phyloP scores from a whole-genome alignment of 306 rosid genomes.

The Fragaria vesca region DNA sequence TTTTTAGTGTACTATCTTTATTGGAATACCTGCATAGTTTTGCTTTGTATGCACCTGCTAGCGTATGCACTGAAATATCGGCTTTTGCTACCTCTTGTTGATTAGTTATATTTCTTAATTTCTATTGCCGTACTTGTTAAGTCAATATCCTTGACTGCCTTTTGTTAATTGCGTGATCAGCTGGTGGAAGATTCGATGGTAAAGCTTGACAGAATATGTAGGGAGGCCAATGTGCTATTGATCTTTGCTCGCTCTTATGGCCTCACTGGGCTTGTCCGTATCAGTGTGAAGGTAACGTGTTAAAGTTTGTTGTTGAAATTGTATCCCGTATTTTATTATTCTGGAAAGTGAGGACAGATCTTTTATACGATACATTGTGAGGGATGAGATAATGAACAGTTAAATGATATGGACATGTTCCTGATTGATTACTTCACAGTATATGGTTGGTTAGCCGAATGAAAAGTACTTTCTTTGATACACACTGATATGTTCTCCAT shows the following conservation, averaged over 20 bases:
- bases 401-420: conserved; percentile 10
- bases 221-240: conserved; percentile 76
- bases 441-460: conserved; percentile 12
- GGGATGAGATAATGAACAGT: conserved; percentile 6
- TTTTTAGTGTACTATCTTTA: neutral
- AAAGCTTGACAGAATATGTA: conserved; percentile 88
- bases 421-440: conserved; percentile 11
- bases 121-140: neutral
- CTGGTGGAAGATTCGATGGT: conserved; percentile 78
- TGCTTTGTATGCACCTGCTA: neutral
- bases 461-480: conserved; percentile 8
- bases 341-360: neutral
- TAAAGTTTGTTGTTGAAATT: neutral
- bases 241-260: conserved; percentile 96
- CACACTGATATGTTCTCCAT: conserved; percentile 15
- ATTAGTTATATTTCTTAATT: neutral
- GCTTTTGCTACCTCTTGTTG: neutral
- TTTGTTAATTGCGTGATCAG: conserved; percentile 46
- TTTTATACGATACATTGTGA: neutral
- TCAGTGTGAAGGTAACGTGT: conserved; percentile 76
- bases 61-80: neutral
- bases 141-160: conserved; percentile 26
- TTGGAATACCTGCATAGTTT: neutral
- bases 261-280: conserved; percentile 86
- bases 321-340: conserved; percentile 3